Percentiles rank a stretch among this genome's conserved stretches.
These are phyloP conservation scores for Babesia ovis DNA, from an alignment of 169 alveolate genomes.

Conservation along the genomic window DNA sequence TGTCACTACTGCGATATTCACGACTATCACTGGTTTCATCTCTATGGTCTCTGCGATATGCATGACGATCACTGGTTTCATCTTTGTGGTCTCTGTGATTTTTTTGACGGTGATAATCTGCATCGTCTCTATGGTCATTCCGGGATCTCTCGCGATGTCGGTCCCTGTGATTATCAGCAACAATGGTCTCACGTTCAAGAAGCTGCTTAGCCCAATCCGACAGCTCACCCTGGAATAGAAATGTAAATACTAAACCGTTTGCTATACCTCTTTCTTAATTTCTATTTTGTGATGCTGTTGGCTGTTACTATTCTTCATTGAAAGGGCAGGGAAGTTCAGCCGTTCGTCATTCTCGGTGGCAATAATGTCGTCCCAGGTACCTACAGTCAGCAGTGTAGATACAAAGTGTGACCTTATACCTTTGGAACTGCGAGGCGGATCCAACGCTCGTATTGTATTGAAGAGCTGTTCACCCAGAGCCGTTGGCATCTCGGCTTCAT, in stretches of 20 bases:
- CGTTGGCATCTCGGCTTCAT: conserved; percentile 60
- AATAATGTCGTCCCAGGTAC: conserved; percentile 53
- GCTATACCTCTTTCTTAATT: conserved; percentile 28
- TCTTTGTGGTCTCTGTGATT: neutral
- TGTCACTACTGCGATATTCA: neutral
- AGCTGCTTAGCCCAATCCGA: conserved; percentile 65
- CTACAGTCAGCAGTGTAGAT: neutral
- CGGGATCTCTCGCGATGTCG: conserved; percentile 19
- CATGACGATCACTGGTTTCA: neutral
- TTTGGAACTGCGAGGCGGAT: conserved; percentile 16
- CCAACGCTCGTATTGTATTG: conserved; percentile 43
- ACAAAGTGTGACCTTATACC: neutral
- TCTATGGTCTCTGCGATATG: neutral
- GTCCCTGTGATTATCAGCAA: conserved; percentile 2
- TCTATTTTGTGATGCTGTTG: conserved; percentile 13
- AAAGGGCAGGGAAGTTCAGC: conserved; percentile 62
- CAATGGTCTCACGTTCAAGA: conserved; percentile 38
- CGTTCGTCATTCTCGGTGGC: conserved; percentile 35
- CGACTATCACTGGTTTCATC: neutral
- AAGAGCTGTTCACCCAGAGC: conserved; percentile 52
- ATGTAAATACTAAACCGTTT: neutral
- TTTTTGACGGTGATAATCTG: neutral
- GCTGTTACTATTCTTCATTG: conserved; percentile 37
- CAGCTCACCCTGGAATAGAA: conserved; percentile 33
- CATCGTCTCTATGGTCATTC: conserved; percentile 8